These are phyloP conservation scores for Chlamydomonas sphaeroides DNA, from an alignment of 139 green algal genomes.

Conservation along the genomic window DNA sequence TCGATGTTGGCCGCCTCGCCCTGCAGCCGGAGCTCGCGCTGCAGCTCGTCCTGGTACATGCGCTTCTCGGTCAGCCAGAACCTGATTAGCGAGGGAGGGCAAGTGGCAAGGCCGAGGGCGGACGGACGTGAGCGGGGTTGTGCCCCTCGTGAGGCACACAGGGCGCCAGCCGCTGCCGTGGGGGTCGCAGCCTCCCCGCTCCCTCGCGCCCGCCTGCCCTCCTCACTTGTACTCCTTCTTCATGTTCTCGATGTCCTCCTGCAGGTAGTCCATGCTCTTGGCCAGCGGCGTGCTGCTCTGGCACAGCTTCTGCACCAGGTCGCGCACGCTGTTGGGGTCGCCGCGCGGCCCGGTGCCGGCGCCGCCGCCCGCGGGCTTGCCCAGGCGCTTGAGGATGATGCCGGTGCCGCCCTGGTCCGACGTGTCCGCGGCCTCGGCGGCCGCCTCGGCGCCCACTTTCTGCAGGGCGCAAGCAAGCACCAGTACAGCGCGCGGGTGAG, in stretches of 20 bases:
- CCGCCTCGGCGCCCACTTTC: slow-evolving; percentile 30
- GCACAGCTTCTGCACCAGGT: slow-evolving; percentile 74
- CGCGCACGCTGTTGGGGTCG: slow-evolving; percentile 59
- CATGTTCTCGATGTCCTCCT: slow-evolving; percentile 75
- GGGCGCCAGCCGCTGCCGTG: too few relatives aligned
- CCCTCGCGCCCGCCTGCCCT: too few relatives aligned
- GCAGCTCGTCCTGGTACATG: slow-evolving; percentile 66
- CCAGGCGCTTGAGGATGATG: slow-evolving; percentile 66
- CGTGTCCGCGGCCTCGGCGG: slow-evolving; percentile 29
- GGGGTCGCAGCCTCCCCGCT: too few relatives aligned
- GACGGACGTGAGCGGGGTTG: too few relatives aligned
- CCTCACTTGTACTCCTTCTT: slow-evolving; percentile 57
- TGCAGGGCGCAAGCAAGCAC: background rate
- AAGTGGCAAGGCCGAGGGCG: too few relatives aligned
- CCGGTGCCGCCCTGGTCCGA: slow-evolving; percentile 46
- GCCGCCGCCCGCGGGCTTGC: slow-evolving; percentile 1
- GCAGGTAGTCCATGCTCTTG: slow-evolving; percentile 76
- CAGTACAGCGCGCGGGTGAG: too few relatives aligned
- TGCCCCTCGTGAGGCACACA: too few relatives aligned
- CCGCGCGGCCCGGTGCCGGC: background rate
- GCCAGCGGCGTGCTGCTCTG: slow-evolving; percentile 73
- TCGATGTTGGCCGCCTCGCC: slow-evolving; percentile 47
- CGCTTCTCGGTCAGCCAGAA: slow-evolving; percentile 73
- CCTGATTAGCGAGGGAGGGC: background rate
- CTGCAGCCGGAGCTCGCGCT: slow-evolving; percentile 58